phyloP scores from a whole-genome alignment of 129 eudicot species.

The Solidago caesia region DNA sequence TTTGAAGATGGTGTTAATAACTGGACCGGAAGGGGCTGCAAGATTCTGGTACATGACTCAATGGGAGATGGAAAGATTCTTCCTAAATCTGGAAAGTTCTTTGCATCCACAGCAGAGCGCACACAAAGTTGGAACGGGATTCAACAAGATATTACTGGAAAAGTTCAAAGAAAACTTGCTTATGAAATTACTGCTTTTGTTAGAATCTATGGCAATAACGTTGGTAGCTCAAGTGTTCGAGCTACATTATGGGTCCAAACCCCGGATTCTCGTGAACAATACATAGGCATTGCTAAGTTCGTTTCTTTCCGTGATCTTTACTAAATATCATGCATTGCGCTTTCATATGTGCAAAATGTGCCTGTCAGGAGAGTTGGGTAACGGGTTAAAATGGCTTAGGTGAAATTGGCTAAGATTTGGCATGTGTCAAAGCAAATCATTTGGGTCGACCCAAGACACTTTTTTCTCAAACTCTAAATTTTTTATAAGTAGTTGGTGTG shows the following conservation, averaged over 20 bases:
- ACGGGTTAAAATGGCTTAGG: background rate
- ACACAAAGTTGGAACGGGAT: slow-evolving; percentile 90
- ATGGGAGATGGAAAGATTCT: slow-evolving; percentile 62
- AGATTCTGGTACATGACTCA: slow-evolving; percentile 52
- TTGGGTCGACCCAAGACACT: no score
- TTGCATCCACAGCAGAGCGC: slow-evolving; percentile 68
- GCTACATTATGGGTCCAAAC: slow-evolving; percentile 79
- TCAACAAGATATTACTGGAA: slow-evolving; percentile 88
- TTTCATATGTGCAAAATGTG: slow-evolving; percentile 2
- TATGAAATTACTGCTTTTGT: slow-evolving; percentile 60
- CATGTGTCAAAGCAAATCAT: no score
- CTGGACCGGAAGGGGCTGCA: slow-evolving; percentile 97
- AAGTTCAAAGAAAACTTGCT: slow-evolving; percentile 67
- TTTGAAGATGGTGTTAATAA: slow-evolving; percentile 72
- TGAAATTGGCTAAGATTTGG: background rate
- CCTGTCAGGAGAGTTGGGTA: background rate
- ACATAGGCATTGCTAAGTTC: slow-evolving; percentile 73
- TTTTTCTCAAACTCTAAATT: no score
- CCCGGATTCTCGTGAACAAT: slow-evolving; percentile 76
- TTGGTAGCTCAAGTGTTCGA: slow-evolving; percentile 47
- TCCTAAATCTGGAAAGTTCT: slow-evolving; percentile 76
- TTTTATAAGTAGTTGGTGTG: no score
- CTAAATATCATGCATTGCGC: background rate
- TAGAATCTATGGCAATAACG: slow-evolving; percentile 71
- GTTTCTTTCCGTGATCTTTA: slow-evolving; percentile 25